Base-by-base conservation (phyloP, 768 basidiomycete species). In the Termitomyces sp. region DNA sequence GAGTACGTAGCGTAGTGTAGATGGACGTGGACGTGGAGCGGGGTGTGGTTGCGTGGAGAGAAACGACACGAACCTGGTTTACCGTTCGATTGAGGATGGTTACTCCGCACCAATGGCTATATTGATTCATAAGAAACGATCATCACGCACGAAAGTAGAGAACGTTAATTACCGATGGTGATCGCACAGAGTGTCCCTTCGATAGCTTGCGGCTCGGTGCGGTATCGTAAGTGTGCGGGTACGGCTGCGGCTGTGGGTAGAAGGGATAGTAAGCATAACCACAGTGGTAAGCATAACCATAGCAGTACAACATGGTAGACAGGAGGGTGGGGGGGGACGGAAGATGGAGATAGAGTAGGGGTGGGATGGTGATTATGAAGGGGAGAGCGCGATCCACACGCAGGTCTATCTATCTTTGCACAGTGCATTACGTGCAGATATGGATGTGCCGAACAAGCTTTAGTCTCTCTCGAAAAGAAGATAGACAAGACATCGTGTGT, bases 121-220 rank as follows among this genome's bases (percentile, higher is more conserved):
- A 14, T 25, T 25, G 25, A 48, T 46, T 46, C 57, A 40, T 12
- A 15, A 20, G 60, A 38, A 58, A 42, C 53, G 60, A 59, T 25
- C 57, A 60, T 68, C 51, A 56, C 15, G 50, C 25, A 34, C 54
- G 34, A 12, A 5, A 40, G 45, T 31, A 49, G 32, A 12, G 9
- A 29, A 49, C 31, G 29, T 46, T 60, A 38, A 56, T 60, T 61
- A 68, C 67, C 63, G 60, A 62, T 53, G 46, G 17, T 42, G 54
- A 60, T 48, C 40, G 45, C 46, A 36, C n/a, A n/a, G 59, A 50
- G 46, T 61, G 62, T 59, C 54, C 48, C 12, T 17, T 36, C 58
- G 57, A 31, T 14, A 14, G 11, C 10, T 29, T 25, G 1, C 47
- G 47, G 11, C 20, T 46, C 11, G 3, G 46, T 10, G 40, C 40